phyloP scores from a whole-genome alignment of 1,284 basidiomycete species.

The Inonotus hispidus region DNA sequence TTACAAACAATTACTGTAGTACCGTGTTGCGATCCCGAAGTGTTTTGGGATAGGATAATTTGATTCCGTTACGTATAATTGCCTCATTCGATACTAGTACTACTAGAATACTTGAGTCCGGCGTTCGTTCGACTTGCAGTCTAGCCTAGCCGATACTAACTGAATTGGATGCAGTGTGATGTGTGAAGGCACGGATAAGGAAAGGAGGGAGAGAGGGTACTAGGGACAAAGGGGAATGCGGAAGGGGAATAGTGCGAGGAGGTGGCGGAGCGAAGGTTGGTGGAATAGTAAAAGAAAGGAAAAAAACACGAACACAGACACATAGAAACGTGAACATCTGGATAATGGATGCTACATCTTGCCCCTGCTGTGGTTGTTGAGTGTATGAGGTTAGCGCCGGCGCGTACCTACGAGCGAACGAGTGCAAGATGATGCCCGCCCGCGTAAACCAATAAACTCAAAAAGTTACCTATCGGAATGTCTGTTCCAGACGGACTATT shows the following conservation, averaged over 20 bases:
- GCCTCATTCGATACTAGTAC: too few species aligned
- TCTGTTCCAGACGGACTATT: too few species aligned
- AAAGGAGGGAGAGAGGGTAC: neutral
- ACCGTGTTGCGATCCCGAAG: too few species aligned
- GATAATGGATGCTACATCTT: neutral
- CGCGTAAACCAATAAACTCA: too few species aligned
- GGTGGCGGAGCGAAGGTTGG: neutral
- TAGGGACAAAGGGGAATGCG: neutral
- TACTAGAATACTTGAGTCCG: too few species aligned
- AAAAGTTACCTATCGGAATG: too few species aligned
- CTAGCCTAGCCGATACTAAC: too few species aligned
- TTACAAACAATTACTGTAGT: too few species aligned
- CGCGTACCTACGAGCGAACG: neutral
- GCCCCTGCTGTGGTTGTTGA: too few species aligned
- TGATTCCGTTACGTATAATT: too few species aligned
- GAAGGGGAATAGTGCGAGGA: neutral
- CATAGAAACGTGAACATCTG: neutral
- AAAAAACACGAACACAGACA: neutral
- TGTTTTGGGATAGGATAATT: too few species aligned
- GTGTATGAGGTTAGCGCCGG: neutral
- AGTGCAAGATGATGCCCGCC: neutral
- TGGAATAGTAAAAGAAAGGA: neutral
- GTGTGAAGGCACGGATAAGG: neutral
- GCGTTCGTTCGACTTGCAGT: too few species aligned
- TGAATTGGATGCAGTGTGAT: neutral